Base-by-base conservation (phyloP, 345 rosid genomes). In the Hirschfeldia incana region DNA sequence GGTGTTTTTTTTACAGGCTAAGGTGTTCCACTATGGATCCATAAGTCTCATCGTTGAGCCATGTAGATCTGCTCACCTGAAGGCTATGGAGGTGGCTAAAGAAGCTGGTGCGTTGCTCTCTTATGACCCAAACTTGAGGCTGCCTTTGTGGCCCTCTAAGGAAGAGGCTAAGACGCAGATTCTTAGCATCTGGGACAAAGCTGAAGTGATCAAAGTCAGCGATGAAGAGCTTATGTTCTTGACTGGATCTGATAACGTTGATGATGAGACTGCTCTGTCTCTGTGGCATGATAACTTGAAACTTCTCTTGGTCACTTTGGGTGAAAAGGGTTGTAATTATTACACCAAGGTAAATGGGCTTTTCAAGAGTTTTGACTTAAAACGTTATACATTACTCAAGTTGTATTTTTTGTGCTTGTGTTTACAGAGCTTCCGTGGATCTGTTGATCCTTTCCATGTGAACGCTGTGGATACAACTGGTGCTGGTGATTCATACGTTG, bases 401-500 rank as follows among this genome's bases (percentile, higher is more conserved):
- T n/a, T n/a, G n/a, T n/a, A n/a, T n/a, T n/a, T n/a, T n/a, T n/a
- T n/a, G n/a, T n/a, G n/a, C n/a, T n/a, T n/a, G n/a, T n/a, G n/a
- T n/a, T n/a, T n/a, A 16, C 26, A 53, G 59, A 6, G 59, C 59
- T 53, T 53, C 59, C 59, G 27, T 53, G 59, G 59, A 15, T 53
- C 59, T 53, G 59, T 53, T 53, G 59, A 53, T 53, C 59, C 59
- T 53, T 53, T 53, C 59, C 59, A 16, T 16, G 59, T 53, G 59
- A 17, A 53, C 59, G 9, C 59, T 4, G 59, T 53, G 9, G 59
- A 53, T 7, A 53, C 59, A 53, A 53, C 59, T 53, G 59, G 59
- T 16, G 59, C 59, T 53, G 59, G 59, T 6, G 59, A 53, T 53
- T 53, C 59, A 53, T 53, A 15, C 16, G 59, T 53, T 16, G 59